Percentiles rank a stretch among this genome's conserved stretches.
phyloP scores from a whole-genome alignment of 228 moss, liverwort and hornwort genomes.

The Sphagnum fallax region DNA sequence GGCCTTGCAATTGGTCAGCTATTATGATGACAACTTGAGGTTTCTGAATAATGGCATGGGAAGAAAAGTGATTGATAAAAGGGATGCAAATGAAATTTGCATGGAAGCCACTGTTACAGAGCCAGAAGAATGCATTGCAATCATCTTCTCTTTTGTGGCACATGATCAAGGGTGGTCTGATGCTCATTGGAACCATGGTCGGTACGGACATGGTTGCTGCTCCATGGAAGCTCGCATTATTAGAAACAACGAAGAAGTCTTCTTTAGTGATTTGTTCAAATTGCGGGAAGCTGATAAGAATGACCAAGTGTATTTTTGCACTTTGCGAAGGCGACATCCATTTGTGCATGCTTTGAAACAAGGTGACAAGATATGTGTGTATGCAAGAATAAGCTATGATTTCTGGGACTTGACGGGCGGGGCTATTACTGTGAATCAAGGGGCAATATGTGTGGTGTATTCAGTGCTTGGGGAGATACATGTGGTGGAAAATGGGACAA shows the following conservation, averaged over 20 bases:
- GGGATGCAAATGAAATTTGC: not conserved
- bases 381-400: conserved; percentile 1
- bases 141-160: not conserved
- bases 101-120: not conserved
- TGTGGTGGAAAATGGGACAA: no score
- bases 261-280: not conserved
- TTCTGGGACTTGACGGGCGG: no score
- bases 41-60: not conserved
- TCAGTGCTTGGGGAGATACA: no score
- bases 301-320: conserved; percentile 5
- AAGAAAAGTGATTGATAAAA: not conserved
- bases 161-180: conserved; percentile 5
- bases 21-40: not conserved
- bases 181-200: not conserved
- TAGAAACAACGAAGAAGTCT: not conserved
- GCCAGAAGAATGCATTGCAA: not conserved
- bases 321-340: not conserved
- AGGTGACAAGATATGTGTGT: conserved; percentile 3
- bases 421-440: not conserved
- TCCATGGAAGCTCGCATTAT: not conserved
- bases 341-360: not conserved
- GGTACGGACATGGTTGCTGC: not conserved
- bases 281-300: not conserved
- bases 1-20: not conserved
- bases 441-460: conserved; percentile 1